Conservation (phyloP, 2,329 filamentous ascomycete species). For the Claviceps fusiformis region DNA sequence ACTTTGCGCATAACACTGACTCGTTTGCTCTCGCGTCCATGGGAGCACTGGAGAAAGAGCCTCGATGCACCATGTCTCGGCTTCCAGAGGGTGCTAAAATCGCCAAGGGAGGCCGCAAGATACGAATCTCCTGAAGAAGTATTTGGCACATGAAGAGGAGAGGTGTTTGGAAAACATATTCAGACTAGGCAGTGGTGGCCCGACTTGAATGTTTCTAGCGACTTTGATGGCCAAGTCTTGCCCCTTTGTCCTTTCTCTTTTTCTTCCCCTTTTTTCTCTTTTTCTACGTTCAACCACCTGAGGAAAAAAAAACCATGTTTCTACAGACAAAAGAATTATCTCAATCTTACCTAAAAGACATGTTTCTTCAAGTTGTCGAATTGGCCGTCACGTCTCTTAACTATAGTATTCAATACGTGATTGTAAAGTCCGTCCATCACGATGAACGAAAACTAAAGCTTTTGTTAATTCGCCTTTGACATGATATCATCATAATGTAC, state of each 20-base stretch:
- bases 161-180: too few species aligned
- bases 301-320: not conserved
- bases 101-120: slow-evolving; percentile 40
- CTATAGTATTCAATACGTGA: not conserved
- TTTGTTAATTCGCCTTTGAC: not conserved
- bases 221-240: not conserved
- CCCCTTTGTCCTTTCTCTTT: too few species aligned
- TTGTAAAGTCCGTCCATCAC: too few species aligned
- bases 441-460: not conserved
- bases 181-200: not conserved
- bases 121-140: slow-evolving; percentile 17
- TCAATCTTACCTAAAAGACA: not conserved
- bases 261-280: not conserved
- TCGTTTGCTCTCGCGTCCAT: slow-evolving; percentile 78
- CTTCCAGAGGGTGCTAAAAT: slow-evolving; percentile 39
- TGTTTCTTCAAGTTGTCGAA: not conserved
- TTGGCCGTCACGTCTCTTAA: not conserved
- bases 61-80: slow-evolving; percentile 80
- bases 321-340: not conserved
- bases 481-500: slow-evolving; percentile 7
- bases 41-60: slow-evolving; percentile 61
- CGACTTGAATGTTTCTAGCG: not conserved
- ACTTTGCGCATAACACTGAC: slow-evolving; percentile 95
- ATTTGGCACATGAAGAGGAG: not conserved
- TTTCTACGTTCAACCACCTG: not conserved